Evolutionary conservation across 1,284 basidiomycete genomes (phyloP), one percentile per base, ranked within the genome.

Genomic region (Malassezia vespertilionis): DNA sequence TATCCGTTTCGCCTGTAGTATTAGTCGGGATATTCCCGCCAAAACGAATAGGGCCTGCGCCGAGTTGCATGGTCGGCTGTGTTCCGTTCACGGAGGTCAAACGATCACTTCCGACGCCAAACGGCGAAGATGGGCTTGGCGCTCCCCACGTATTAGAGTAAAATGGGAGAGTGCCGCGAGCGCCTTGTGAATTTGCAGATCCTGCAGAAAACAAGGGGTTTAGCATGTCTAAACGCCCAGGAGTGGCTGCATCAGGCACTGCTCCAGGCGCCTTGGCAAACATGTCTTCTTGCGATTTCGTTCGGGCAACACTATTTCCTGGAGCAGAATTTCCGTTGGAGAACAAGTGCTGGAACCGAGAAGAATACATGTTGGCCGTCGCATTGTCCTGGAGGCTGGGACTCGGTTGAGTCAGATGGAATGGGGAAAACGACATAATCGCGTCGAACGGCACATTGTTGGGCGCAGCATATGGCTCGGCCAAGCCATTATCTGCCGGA

Each of bases 1-100:
- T 79, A 72, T 95, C 90, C 72, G 95, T 89, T 60, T 88, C 86
- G 18, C 38, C 44, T n/a, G 27, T 30, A 24, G n/a, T 15, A 4
- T 14, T 15, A 21, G 36, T 26, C 17, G 38, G 33, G 12, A 43
- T 15, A 14, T 36, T 38, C 5, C 24, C 31, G 4, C 37, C 44
- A 22, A 51, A 51, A 5, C 41, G 42, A 9, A 51, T 32, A 14
- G 45, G 45, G 2, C 33, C 32, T 4, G 32, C 18, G 21, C 41
- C 21, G 15, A 33, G 47, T 22, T 18, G 36, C 34, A 42, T 38
- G 5, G 28, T 24, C 32, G 32, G 12, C 4, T 27, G 32, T 4
- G 26, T 18, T 3, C 20, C 9, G 18, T 15, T 4, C 18, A 20
- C 11, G 8, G 23, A 23, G n/a, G 14, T 5, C 30, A 36, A 21